phyloP scores from a whole-genome alignment of 495 filamentous ascomycete genomes.

The Bathelium albidoporum region DNA sequence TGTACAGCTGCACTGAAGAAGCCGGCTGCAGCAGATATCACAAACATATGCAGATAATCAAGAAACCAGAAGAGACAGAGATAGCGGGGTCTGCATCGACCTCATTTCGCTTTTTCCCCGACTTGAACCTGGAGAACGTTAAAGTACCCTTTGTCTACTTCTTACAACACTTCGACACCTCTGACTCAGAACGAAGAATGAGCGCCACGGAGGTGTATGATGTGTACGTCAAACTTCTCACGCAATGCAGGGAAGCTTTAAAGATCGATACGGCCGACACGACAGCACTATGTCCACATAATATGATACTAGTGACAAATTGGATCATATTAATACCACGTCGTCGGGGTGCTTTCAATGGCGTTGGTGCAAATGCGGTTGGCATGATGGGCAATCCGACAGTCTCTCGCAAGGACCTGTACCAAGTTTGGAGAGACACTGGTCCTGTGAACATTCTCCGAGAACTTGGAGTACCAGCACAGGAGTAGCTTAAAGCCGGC shows the following conservation, averaged over 20 bases:
- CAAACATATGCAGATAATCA: neutral
- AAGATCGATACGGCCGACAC: neutral
- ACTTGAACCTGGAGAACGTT: neutral
- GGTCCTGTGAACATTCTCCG: neutral
- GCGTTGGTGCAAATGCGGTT: neutral
- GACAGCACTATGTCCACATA: neutral
- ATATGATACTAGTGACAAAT: neutral
- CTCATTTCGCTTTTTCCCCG: neutral
- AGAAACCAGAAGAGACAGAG: neutral
- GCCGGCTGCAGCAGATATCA: neutral
- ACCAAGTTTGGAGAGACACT: neutral
- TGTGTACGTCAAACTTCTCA: neutral
- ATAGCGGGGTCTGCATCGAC: neutral
- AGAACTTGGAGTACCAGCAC: neutral
- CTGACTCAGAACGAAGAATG: neutral
- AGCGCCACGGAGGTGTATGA: neutral
- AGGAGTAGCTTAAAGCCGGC: neutral
- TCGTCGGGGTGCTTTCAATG: neutral
- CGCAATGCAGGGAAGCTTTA: neutral
- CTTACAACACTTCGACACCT: neutral
- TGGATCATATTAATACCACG: neutral
- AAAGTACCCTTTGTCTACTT: neutral
- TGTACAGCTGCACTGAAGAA: neutral
- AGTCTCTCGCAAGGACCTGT: neutral
- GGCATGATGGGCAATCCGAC: neutral